Percentiles rank a stretch among this genome's conserved stretches.
These are phyloP conservation scores for Golubevia sp. DNA, from an alignment of 1,284 basidiomycete genomes.

Conservation along the genomic window DNA sequence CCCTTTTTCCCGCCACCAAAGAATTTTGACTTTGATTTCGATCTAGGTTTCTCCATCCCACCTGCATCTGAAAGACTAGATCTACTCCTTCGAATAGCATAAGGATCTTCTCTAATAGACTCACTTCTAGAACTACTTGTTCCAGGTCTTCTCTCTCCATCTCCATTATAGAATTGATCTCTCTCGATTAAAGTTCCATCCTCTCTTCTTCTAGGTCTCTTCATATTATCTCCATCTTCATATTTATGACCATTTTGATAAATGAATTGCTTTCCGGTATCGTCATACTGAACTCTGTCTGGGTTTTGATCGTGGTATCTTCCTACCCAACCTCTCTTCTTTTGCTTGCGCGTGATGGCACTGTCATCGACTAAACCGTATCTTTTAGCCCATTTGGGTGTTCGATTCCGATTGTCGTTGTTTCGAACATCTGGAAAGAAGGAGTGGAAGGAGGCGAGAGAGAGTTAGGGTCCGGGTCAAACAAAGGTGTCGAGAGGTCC, in stretches of 20 bases:
- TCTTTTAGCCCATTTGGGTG: conserved; percentile 41
- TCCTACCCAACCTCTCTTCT: conserved; percentile 31
- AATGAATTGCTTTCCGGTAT: conserved; percentile 22
- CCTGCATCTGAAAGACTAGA: conserved; percentile 3
- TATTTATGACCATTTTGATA: conserved; percentile 13
- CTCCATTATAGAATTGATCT: conserved; percentile 7
- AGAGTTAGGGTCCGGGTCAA: too few species aligned
- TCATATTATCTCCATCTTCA: conserved; percentile 12
- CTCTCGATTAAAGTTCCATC: not conserved
- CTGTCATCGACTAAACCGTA: conserved; percentile 41
- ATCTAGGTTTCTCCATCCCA: conserved; percentile 10
- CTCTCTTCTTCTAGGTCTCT: not conserved
- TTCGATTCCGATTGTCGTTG: conserved; percentile 34
- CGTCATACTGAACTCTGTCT: conserved; percentile 30
- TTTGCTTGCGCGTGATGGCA: conserved; percentile 15
- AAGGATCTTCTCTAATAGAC: not conserved
- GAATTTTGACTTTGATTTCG: not conserved
- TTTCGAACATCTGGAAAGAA: conserved; percentile 42
- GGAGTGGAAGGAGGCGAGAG: conserved; percentile 7
- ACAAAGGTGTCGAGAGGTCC: too few species aligned
- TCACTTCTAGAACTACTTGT: conserved; percentile 3
- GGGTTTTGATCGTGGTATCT: conserved; percentile 26
- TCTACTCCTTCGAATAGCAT: not conserved
- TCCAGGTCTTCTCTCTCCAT: conserved; percentile 1
- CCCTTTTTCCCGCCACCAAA: not conserved